Evolutionary conservation across 169 alveolate genomes (phyloP), one percentile per base, ranked within the genome.

Genomic region (Plasmodium knowlesi): DNA sequence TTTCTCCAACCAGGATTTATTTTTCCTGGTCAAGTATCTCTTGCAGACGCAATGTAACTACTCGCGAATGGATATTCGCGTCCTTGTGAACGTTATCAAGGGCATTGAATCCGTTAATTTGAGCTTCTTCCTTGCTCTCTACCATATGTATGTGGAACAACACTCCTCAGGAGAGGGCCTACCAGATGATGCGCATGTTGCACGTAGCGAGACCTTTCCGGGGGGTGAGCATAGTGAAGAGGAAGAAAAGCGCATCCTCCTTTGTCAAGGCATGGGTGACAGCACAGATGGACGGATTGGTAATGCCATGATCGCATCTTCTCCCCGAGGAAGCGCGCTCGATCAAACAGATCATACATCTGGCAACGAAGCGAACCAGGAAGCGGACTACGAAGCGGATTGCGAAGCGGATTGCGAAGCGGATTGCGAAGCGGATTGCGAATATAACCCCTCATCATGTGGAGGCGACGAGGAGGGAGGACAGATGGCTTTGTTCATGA

Each of bases 1-100:
- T 53, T 86, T 86, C 54, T 19, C 93, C 22, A 32, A 83, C 14
- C 43, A 74, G 46, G 93, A 86, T 41, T 86, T 86, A 43, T 86
- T 86, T 43, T 86, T 86, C 46, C 71, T 86, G 28, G 93, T 86
- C 25, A 86, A 86, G 43, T 86, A 86, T 43, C 39, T 86, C 9
- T 34, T 86, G 53, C 93, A 86, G n/a, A 86, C 34, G 43, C 93
- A 86, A 28, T 53, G 81, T 46, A 86, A 86, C 6, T 86, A 86
- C 28, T 43, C 81, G 5, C 14, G 32, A 16, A 43, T 74, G 1
- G 93, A 86, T 22, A 67, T 14, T 19, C 50, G 80, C 19, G 57
- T 86, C 22, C 81, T 86, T 43, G 67, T 86, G 28, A 86, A 70
- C n/a, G 93, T 74, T 8, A 86, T 86, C n/a, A 86, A 86, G 43